Evolutionary conservation across 345 rosid genomes (phyloP), one percentile per base, ranked within the genome.

Genomic region (Luvunga scandens): DNA sequence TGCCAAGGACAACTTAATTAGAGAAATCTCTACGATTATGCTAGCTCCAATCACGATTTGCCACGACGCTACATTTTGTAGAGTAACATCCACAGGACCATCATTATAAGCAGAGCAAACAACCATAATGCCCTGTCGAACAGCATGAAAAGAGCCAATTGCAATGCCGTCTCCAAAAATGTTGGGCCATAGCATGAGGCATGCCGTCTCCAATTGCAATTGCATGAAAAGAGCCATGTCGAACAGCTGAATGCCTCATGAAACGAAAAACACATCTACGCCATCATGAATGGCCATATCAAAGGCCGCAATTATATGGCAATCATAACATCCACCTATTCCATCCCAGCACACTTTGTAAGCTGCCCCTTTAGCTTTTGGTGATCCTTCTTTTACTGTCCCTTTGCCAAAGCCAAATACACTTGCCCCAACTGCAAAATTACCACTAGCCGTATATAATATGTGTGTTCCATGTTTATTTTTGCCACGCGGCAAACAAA

Each of bases 391-490:
- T 82, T 90, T 95, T 4, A 93, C 91, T 0, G 95, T 91, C 59
- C 95, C 98, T 19, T 83, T 77, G 34, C 87, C 91, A 16, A 81
- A 81, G n/a, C 92, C 90, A 6, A 86, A 81, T 27, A 93, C 83
- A 73, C 79, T 89, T 6, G 89, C 92, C 2, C 83, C 83, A 2
- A 83, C 57, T 4, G 88, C 96, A 18, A 89, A 92, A 79, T 80
- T 82, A n/a, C 98, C 95, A 0, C 81, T 93, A 9, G 97, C 97
- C 5, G 98, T 93, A 4, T 98, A 95, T 36, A 95, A 86, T 38
- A 97, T 95, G 85, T 93, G 98, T 21, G 92, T 85, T 24, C 97
- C 98, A 75, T 95, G 99, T 14, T 98, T 98, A 0, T 89, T 89
- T 1, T 69, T 65, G 84, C 93, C 99, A 0, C 97, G 93, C 1